Evolutionary conservation across 352 stramenopile genomes (phyloP), one percentile per base, ranked within the genome.

Genomic region (Pythium guiyangense): DNA sequence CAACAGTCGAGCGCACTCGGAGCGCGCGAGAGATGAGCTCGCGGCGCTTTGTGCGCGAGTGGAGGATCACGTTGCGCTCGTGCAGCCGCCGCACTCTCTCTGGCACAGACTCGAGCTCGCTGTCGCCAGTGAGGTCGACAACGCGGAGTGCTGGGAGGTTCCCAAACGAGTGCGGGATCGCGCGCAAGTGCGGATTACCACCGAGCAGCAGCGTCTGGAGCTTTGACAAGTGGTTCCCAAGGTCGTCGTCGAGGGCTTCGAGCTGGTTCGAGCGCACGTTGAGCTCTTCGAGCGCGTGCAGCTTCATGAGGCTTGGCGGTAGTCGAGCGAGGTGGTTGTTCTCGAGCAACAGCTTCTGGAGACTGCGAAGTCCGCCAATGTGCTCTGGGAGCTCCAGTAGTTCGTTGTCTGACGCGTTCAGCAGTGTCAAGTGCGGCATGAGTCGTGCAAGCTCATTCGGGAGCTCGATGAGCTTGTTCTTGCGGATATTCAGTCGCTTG

Each of bases 71-170:
- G 52, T 88, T 79, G 35, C 73, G 71, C 49, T 86, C 78, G 40
- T 88, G 78, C 25, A 88, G 61, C 0, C 78, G 73, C n/a, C 75
- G 71, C 14, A 86, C 46, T n/a, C 74, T 79, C 25, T 88, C 78
- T 6, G 78, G 74, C 0, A 72, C 60, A n/a, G 55, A 46, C 18
- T 43, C 59, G 25, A 79, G 47, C 11, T 61, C 60, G 12, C 59
- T 58, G 45, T 84, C 83, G 9, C 67, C 75, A 35, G 51, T 65
- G 20, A 88, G 48, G 56, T 86, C 78, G 14, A 88, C 63, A 4
- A 73, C 59, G 1, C 63, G 69, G 11, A 88, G 52, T 6, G 59
- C 57, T 22, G 64, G 55, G 11, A 86, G 52, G 3, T 54, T 43
- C 11, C 62, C 66, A 18, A 72, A 63, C 22, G 65, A 62, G 26